phyloP scores from a whole-genome alignment of 2,329 filamentous ascomycete species.

The Colletotrichum sp. region DNA sequence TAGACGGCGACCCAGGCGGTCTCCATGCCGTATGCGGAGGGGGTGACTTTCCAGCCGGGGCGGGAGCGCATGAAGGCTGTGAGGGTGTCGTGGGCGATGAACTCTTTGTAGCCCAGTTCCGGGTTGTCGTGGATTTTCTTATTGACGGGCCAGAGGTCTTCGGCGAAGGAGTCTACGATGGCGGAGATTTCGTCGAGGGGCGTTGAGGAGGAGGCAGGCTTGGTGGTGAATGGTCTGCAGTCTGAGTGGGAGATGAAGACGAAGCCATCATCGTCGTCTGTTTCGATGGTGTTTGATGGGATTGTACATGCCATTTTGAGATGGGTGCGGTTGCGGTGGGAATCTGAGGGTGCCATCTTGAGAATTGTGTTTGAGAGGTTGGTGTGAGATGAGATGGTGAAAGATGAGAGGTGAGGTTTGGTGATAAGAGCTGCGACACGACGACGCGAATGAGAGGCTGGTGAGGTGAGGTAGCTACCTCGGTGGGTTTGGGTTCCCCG shows the following conservation, averaged over 20 bases:
- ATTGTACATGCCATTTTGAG: neutral
- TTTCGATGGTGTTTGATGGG: neutral
- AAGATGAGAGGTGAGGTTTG: neutral
- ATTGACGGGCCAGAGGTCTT: conserved; percentile 20
- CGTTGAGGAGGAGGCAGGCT: neutral
- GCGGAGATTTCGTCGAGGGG: conserved; percentile 7
- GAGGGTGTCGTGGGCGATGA: conserved; percentile 41
- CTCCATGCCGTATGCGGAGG: conserved; percentile 53
- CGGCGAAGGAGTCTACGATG: conserved; percentile 2
- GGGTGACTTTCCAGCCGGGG: conserved; percentile 53
- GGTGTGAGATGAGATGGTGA: neutral
- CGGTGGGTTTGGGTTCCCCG: neutral
- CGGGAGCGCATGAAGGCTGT: conserved; percentile 49
- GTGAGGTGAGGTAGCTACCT: neutral
- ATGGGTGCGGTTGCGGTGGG: neutral
- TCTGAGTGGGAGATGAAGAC: conserved; percentile 11
- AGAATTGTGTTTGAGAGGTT: neutral
- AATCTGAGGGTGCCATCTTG: neutral
- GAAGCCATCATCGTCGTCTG: conserved; percentile 3
- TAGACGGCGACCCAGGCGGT: conserved; percentile 58
- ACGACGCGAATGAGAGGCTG: neutral
- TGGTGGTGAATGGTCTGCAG: neutral
- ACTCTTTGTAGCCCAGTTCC: conserved; percentile 31
- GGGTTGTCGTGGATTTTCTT: conserved; percentile 27
- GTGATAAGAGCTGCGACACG: neutral